Evolutionary conservation across 306 rosid genomes (phyloP), one percentile per base, ranked within the genome.

Genomic region (Trifolium pratense): DNA sequence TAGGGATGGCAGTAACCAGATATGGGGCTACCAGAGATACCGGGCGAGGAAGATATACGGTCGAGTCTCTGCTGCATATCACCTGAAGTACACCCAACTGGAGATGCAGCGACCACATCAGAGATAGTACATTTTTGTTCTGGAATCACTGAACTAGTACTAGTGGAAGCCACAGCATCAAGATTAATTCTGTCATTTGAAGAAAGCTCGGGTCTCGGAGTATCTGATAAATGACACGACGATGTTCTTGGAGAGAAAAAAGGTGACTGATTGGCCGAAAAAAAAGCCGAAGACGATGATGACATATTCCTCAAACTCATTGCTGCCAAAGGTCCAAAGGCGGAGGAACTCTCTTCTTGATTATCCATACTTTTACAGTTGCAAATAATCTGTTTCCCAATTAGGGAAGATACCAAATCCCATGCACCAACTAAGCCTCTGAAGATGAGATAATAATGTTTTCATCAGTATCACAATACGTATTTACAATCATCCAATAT

Each of bases 181-280:
- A 80, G 71, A 49, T 48, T 81, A 80, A 70, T 77, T 82, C 85
- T 85, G 56, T 82, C 86, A 77, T 82, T 80, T 26, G 75, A 79
- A 64, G 83, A n/a, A n/a, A n/a, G 83, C 18, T 92, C 92, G 43
- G 82, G 73, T 67, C 80, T 70, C 20, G 83, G 62, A 43, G 89
- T 82, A 68, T 90, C 96, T 4, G 91, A 90, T 58, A 85, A 68
- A 31, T 87, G 91, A 75, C 88, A 84, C 6, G 96, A 76, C 7
- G 97, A 71, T 8, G 95, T 68, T 83, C 98, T 89, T 37, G 98
- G 98, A 75, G 98, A 90, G 77, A 92, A 90, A 81, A 92, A 92
- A 2, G 98, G 98, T 6, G 98, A 92, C 70, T 90, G 98, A 67
- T 86, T 86, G 1, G 98, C 98, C 4, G 98, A 92, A 71, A 84